Evolutionary conservation across 495 filamentous ascomycete genomes (phyloP).

Genomic region (Penicillium daleae): DNA sequence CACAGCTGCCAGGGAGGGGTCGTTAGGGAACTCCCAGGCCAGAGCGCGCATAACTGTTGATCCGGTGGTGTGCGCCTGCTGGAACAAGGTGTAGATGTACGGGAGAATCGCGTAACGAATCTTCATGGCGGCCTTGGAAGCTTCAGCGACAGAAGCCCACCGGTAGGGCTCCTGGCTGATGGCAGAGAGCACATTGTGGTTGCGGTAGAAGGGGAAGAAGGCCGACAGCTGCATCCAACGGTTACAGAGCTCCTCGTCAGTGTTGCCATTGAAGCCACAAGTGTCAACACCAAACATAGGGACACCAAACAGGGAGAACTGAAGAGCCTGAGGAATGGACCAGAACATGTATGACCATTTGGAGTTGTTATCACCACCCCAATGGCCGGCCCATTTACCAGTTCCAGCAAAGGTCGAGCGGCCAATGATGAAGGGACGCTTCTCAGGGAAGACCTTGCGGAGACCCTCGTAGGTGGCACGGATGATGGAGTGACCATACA

Average conservation of each 20-base stretch:
- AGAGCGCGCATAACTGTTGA: constrained; percentile 80
- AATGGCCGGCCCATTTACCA: constrained; percentile 83
- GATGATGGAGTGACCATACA: constrained; percentile 75
- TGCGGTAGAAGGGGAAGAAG: constrained; percentile 89
- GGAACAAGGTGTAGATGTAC: constrained; percentile 83
- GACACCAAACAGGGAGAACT: constrained; percentile 80
- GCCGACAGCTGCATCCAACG: constrained; percentile 87
- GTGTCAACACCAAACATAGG: constrained; percentile 88
- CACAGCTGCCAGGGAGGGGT: constrained; percentile 66
- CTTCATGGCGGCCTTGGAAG: constrained; percentile 68
- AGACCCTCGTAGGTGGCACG: constrained; percentile 82
- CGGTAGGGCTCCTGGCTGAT: constrained; percentile 75
- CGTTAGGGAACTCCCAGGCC: constrained; percentile 81
- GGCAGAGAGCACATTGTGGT: constrained; percentile 71
- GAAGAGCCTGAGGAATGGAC: constrained; percentile 79
- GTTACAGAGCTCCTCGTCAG: constrained; percentile 74
- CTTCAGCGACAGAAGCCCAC: constrained; percentile 71
- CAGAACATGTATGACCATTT: constrained; percentile 73
- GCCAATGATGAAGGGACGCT: constrained; percentile 85
- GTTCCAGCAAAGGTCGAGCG: constrained; percentile 80
- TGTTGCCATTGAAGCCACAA: constrained; percentile 78
- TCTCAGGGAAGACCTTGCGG: constrained; percentile 59
- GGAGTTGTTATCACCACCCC: constrained; percentile 82
- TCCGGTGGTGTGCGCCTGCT: constrained; percentile 67
- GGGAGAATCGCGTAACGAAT: constrained; percentile 76